These are phyloP conservation scores for Tulasnella sp. DNA, from an alignment of 768 basidiomycete species.

Conservation along the genomic window DNA sequence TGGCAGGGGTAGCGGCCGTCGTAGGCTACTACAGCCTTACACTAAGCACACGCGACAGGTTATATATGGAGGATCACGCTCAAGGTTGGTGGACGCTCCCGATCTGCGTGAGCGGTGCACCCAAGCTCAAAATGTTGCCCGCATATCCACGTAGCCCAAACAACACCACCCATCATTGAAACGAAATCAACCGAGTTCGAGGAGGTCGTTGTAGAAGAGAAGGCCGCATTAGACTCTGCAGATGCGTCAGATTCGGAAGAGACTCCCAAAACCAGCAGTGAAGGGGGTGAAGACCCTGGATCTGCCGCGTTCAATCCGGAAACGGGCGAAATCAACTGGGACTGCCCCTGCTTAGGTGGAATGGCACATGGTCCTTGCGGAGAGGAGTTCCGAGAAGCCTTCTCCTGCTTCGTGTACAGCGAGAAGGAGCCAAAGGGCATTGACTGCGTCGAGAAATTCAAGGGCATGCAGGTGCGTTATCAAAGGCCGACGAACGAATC, in stretches of 20 bases:
- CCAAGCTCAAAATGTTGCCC: too few species aligned
- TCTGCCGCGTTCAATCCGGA: constrained; percentile 80
- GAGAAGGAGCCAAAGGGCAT: constrained; percentile 96
- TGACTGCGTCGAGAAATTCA: constrained; percentile 95
- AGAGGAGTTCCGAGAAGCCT: constrained; percentile 83
- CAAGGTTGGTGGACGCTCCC: too few species aligned
- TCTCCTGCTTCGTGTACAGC: constrained; percentile 92
- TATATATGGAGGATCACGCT: too few species aligned
- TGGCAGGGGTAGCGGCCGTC: too few species aligned
- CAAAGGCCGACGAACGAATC: too few species aligned
- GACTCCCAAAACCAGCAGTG: neutral
- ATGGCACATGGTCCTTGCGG: constrained; percentile 99
- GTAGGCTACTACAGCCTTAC: too few species aligned
- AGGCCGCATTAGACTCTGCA: neutral
- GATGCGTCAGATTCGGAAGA: neutral
- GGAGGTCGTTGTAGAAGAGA: constrained; percentile 1
- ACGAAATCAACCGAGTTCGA: neutral
- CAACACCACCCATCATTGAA: constrained; percentile 8
- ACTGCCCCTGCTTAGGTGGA: constrained; percentile 96
- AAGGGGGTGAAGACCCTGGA: constrained; percentile 12
- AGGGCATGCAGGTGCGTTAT: constrained; percentile 62
- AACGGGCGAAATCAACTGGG: constrained; percentile 99
- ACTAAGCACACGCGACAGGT: too few species aligned
- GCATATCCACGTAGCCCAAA: too few species aligned
- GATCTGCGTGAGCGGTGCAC: too few species aligned